Base-by-base conservation (phyloP, 345 rosid species). In the Bretschneidera sinensis region DNA sequence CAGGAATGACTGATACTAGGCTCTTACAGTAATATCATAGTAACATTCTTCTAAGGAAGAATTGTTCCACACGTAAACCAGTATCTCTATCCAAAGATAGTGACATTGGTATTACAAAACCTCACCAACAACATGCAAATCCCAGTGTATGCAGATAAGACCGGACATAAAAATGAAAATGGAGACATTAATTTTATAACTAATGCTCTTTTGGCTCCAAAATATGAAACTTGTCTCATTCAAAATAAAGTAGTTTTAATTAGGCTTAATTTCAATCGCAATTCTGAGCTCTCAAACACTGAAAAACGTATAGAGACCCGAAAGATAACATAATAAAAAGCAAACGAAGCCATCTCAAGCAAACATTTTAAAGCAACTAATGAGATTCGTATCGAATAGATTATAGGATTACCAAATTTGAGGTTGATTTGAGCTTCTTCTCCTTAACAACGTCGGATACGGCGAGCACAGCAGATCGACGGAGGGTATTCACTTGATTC, bases 381-480 rank as follows among this genome's bases (percentile, higher is more conserved):
- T 17, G 18, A 51, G 2, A 6, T 20, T 23, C 22, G 15, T 24
- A 9, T 3, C 9, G 54, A 51, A 6, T 17, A 20, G 24, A 51
- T 51, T 24, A 57, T 51, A 24, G 50, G 57, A 28, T 33, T 72
- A 83, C 87, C 85, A 75, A 69, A 73, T 64, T 81, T 66, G 78
- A 43, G 65, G 31, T 17, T 11, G 73, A 57, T 20, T 82, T 82
- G 74, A 51, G 34, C 75, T 77, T 82, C 84, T 82, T 88, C 55
- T 80, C 83, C 79, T 82, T 77, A 54, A 82, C 73, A 24, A 76
- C 74, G 20, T 83, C 86, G 2, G 85, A 80, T 3, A 79, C 74
- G 10, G 74, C 82, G 15, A 79, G 80, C 24, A 78, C 69, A 9
- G 80, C 45, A 62, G 78, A 75, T 64, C 85, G 81, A 64, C 80